Conservation (phyloP, 1,284 basidiomycete species). For the Mrakiaceae sp. region DNA sequence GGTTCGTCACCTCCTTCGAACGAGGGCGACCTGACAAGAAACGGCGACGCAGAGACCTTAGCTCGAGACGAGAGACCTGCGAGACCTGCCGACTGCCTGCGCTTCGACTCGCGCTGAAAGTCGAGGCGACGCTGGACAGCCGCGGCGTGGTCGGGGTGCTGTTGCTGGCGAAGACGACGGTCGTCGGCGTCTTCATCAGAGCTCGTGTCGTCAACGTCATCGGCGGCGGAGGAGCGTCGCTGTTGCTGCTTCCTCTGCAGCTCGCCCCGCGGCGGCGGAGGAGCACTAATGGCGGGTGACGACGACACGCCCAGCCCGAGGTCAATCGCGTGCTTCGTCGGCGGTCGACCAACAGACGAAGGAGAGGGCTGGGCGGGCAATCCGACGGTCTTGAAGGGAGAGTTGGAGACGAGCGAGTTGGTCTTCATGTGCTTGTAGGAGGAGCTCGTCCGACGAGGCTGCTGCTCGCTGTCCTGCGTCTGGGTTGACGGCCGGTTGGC, state of each 20-base stretch:
- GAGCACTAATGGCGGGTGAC: not conserved
- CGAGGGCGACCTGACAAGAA: conserved; percentile 36
- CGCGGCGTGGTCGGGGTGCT: conserved; percentile 39
- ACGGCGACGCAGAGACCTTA: conserved; percentile 76
- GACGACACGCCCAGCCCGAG: conserved; percentile 29
- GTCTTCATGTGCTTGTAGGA: conserved; percentile 70
- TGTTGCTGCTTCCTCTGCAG: too few species aligned
- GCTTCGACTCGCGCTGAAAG: conserved; percentile 39
- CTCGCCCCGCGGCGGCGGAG: not conserved
- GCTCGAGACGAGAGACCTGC: conserved; percentile 62
- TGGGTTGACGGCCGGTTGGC: not conserved
- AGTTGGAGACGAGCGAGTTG: conserved; percentile 76
- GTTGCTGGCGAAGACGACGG: not conserved
- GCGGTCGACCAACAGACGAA: conserved; percentile 20
- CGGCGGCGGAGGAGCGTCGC: too few species aligned
- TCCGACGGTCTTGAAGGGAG: conserved; percentile 56
- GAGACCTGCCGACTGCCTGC: conserved; percentile 61
- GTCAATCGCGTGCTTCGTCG: conserved; percentile 25
- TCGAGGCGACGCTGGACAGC: conserved; percentile 48
- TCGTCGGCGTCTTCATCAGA: not conserved
- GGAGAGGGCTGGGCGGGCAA: conserved; percentile 5
- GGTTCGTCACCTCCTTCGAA: not conserved
- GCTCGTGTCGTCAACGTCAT: too few species aligned
- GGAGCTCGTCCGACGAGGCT: conserved; percentile 59
- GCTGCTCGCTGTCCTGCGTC: conserved; percentile 13